These are phyloP conservation scores for Trichoderma oligosporum DNA, from an alignment of 2,329 filamentous ascomycete species.

Conservation along the genomic window DNA sequence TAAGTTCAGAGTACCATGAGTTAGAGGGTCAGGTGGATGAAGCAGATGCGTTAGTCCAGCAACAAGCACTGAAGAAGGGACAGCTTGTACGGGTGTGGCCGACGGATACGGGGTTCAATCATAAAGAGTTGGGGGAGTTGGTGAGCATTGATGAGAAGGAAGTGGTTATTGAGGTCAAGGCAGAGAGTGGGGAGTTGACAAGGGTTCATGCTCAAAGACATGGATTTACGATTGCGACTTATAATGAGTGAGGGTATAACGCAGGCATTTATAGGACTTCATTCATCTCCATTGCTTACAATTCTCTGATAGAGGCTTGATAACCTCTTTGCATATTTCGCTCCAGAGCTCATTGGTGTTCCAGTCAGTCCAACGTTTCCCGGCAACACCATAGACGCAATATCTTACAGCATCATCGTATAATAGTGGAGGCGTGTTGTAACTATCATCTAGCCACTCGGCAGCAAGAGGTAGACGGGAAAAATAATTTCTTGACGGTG, in stretches of 20 bases:
- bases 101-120: conserved; percentile 54
- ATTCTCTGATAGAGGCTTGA: conserved; percentile 10
- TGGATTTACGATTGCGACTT: conserved; percentile 46
- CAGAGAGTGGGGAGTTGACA: conserved; percentile 38
- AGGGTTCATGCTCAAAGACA: conserved; percentile 59
- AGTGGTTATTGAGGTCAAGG: conserved; percentile 52
- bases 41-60: conserved; percentile 43
- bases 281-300: conserved; percentile 8
- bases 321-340: conserved; percentile 9
- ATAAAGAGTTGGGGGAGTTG: conserved; percentile 55
- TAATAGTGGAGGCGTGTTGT: not conserved
- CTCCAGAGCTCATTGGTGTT: conserved; percentile 3
- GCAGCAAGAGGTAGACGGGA: not conserved
- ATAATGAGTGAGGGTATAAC: not conserved
- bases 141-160: conserved; percentile 50
- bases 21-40: conserved; percentile 41
- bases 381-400: not conserved
- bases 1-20: conserved; percentile 44
- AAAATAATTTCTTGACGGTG: not conserved
- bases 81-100: conserved; percentile 57
- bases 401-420: conserved; percentile 10
- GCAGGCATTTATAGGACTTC: too few relatives aligned
- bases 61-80: conserved; percentile 49
- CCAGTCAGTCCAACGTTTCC: not conserved
- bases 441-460: conserved; percentile 3